A percentile compares a stretch with the other conserved stretches of the same genome.
phyloP scores from a whole-genome alignment of 78 protist genomes.

The Dictyostelium capitatum region DNA sequence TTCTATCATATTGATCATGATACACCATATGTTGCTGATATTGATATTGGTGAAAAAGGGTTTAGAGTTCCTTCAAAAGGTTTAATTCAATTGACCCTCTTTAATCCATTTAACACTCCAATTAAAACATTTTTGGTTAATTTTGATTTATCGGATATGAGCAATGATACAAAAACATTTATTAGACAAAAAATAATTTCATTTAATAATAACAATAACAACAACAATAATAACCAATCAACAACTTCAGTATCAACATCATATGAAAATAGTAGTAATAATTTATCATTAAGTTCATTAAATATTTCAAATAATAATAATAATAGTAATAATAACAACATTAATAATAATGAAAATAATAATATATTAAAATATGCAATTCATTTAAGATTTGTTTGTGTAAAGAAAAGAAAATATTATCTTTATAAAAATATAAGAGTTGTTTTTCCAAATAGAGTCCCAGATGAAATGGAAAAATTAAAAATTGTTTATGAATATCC shows the following conservation, averaged over 20 bases:
- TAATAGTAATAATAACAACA: background rate
- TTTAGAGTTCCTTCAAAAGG: slow-evolving; percentile 68
- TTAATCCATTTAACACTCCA: slow-evolving; percentile 54
- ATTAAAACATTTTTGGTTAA: slow-evolving; percentile 68
- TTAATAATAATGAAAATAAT: background rate
- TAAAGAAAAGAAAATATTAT: slow-evolving; percentile 62
- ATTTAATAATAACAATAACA: slow-evolving; percentile 6
- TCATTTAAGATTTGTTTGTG: slow-evolving; percentile 49
- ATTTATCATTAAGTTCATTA: slow-evolving; percentile 3
- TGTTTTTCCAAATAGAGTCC: slow-evolving; percentile 70
- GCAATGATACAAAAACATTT: slow-evolving; percentile 60
- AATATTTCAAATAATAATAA: background rate
- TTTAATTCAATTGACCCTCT: slow-evolving; percentile 60
- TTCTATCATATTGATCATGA: slow-evolving; percentile 72
- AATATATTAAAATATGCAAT: slow-evolving; percentile 57
- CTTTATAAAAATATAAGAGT: slow-evolving; percentile 67
- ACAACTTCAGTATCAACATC: background rate
- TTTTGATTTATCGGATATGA: slow-evolving; percentile 44
- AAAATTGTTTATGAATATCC: slow-evolving; percentile 71
- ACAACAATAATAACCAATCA: background rate
- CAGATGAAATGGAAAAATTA: slow-evolving; percentile 73
- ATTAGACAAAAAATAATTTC: slow-evolving; percentile 75
- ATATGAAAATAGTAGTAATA: background rate
- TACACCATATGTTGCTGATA: slow-evolving; percentile 67
- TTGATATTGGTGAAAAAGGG: slow-evolving; percentile 43